These are phyloP conservation scores for Pleurotus tuber-regium DNA, from an alignment of 768 basidiomycete genomes.

Conservation along the genomic window DNA sequence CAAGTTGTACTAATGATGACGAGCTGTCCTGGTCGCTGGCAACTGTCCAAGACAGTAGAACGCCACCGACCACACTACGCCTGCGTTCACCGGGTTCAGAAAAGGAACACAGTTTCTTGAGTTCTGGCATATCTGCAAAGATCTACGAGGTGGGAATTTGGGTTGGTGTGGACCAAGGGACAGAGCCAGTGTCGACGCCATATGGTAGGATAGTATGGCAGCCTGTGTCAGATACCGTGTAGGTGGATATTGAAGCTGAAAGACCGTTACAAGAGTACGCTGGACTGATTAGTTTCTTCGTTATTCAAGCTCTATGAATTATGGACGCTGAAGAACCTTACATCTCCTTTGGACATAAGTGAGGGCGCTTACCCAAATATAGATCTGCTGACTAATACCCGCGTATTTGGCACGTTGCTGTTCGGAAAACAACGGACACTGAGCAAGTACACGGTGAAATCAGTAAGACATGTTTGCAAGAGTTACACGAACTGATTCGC, in stretches of 20 bases:
- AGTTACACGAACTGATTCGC: not conserved
- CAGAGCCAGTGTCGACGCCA: conserved; percentile 38
- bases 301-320: not conserved
- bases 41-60: conserved; percentile 22
- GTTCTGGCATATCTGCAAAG: conserved; percentile 27
- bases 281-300: not conserved
- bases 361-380: too few relatives aligned
- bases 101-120: conserved; percentile 32
- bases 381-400: too few relatives aligned
- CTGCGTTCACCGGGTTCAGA: conserved; percentile 34
- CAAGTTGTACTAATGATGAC: conserved; percentile 24
- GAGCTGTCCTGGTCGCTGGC: conserved; percentile 43
- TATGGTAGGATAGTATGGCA: conserved; percentile 50
- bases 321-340: not conserved
- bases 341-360: too few relatives aligned
- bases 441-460: too few relatives aligned
- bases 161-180: conserved; percentile 24
- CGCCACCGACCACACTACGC: conserved; percentile 19
- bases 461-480: not conserved
- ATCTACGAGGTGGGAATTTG: conserved; percentile 56
- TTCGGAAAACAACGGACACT: too few relatives aligned
- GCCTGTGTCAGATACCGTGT: not conserved
- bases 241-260: not conserved
- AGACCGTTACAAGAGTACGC: not conserved
- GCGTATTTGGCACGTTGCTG: too few relatives aligned